Base-by-base conservation (phyloP, 305 asterid species). In the Fraxinus greggii region DNA sequence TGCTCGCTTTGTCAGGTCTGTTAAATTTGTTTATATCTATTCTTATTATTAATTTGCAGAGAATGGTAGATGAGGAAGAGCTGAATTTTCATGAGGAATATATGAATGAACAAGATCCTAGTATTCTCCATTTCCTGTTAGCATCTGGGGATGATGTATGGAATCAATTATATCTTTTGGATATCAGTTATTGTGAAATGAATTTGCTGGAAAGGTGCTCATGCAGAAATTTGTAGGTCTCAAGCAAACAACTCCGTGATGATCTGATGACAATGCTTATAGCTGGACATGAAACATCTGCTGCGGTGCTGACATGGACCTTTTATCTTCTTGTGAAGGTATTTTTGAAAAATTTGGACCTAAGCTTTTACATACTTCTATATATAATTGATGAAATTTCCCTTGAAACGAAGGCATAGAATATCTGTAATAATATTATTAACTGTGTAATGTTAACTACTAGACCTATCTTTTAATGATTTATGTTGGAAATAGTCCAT, bases 271-370 rank as follows among this genome's bases (percentile, higher is more conserved):
- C 99, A 80, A 29, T 96, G 94, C 99, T 96, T 81, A 96, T 96
- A 83, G 99, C 99, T 65, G 99, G 99, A 80, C 99, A 96, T 81
- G 99, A 96, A 88, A 96, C 99, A 80, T 92, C 99, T 76, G 99
- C 99, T 21, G 99, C 99, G 81, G 95, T 96, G 79, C 91, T 96
- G 82, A 96, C 99, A 9, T 96, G 99, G 99, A 93, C 99, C 77
- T 94, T 96, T 83, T 96, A 94, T 92, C 98, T 94, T 86, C 98
- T 96, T 84, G 86, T 95, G 54, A 88, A 91, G 97, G 99, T 90
- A 80, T 61, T 63, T 59, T 19, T 29, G 77, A 80, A 54, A 40
- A 77, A 80, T 36, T 70, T 67, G 73, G 73, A 65, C 35, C n/a
- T 3, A 63, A 23, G 33, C 32, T 63, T 63, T 63, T 17, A 63